These are phyloP conservation scores for Fusarium sp. DNA, from an alignment of 2,329 filamentous ascomycete genomes.

Conservation along the genomic window DNA sequence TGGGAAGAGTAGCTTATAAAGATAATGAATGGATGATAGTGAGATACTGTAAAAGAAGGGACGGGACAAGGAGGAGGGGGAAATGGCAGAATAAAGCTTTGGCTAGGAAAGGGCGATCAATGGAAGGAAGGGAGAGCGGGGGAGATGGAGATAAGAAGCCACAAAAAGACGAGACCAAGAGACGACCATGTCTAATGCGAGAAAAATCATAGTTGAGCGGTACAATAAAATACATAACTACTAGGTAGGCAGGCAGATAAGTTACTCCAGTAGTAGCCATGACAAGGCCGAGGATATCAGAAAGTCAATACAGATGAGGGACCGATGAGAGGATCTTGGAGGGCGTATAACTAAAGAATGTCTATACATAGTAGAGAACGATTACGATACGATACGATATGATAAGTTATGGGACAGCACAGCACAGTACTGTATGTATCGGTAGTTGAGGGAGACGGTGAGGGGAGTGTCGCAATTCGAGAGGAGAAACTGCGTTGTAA, in stretches of 20 bases:
- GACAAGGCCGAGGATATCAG: constrained; percentile 16
- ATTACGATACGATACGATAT: constrained; percentile 2
- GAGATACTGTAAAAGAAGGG: neutral
- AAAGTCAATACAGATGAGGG: constrained; percentile 38
- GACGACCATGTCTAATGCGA: constrained; percentile 14
- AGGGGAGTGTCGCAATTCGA: constrained; percentile 31
- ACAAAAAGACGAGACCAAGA: constrained; percentile 16
- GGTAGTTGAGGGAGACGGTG: constrained; percentile 24
- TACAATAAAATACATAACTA: constrained; percentile 11
- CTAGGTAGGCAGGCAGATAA: neutral
- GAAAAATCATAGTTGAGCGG: constrained; percentile 15
- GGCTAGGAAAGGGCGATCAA: constrained; percentile 24
- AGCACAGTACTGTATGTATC: constrained; percentile 4
- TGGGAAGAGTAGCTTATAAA: neutral
- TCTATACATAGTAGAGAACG: constrained; percentile 1
- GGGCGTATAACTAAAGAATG: constrained; percentile 32
- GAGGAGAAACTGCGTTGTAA: constrained; percentile 17
- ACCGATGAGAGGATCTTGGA: constrained; percentile 28
- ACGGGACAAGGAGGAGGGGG: constrained; percentile 5
- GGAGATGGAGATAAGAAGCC: constrained; percentile 40
- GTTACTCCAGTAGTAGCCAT: neutral
- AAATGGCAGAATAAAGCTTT: constrained; percentile 10
- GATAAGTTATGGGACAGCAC: neutral
- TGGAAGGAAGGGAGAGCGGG: constrained; percentile 32
- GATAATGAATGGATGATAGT: constrained; percentile 4